Evolutionary conservation across 768 basidiomycete species (phyloP), one percentile per base, ranked within the genome.

Genomic region (Mycena alexandri): DNA sequence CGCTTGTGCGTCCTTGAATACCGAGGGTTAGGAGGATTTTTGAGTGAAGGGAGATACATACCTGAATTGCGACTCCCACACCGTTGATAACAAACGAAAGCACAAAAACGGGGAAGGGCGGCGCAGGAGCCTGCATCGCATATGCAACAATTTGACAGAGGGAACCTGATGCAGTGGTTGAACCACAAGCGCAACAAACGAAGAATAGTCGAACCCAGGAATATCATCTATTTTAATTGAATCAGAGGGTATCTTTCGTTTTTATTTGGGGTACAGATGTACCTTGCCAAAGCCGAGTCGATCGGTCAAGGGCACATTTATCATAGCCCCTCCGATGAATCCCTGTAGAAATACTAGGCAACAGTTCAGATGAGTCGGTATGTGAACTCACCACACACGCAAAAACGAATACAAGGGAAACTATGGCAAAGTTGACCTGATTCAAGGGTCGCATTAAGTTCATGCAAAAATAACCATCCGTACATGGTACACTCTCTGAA

Each of bases 81-180:
- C 84, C 85, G 61, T 84, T 84, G 52, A 85, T 77, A 11, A 77
- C 68, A 63, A 78, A 84, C 0, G 81, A 81, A 34, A 89, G 70
- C 6, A 87, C 84, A 68, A 91, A 89, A 1, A 83, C 82, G 8
- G 90, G 89, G 72, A 91, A 93, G 0, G 90, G 90, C 1, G 86
- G 87, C 13, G 84, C 88, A 11, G 88, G 73, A 4, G 84, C 79
- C 71, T 86, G 84, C 9, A 92, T 75, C 9, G 80, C 73, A 69
- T 87, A 92, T 5, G 83, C 89, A 6, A 86, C 61, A 2, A 87
- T 72, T 76, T 90, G 90, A 25, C 74, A 80, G 19, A 84, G 36
- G 1, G 90, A 82, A 0, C 89, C 89, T 87, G n/a, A 22, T 41
- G 5, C 42, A n/a, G 25, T 21, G 42, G 33, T 53, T 34, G 24